Evolutionary conservation across 2,329 filamentous ascomycete species (phyloP).

Genomic region (Thielaviopsis musarum): DNA sequence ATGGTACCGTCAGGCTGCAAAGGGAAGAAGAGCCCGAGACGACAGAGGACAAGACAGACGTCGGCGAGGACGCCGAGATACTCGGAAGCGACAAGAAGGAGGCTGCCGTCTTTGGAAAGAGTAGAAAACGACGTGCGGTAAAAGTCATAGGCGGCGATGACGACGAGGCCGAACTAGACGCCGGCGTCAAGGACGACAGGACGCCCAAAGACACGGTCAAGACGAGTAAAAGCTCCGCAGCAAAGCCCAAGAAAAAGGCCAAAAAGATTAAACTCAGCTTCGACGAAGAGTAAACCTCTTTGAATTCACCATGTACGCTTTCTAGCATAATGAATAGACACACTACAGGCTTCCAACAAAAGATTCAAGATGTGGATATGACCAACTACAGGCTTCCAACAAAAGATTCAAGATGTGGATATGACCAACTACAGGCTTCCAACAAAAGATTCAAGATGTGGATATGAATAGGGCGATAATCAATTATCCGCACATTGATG

Average conservation of each 20-base stretch:
- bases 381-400: too few species aligned
- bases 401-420: too few species aligned
- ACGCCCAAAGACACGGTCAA: constrained; percentile 18
- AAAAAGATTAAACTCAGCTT: constrained; percentile 56
- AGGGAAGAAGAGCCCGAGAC: constrained; percentile 16
- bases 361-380: too few species aligned
- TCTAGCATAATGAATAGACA: too few species aligned
- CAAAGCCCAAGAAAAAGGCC: constrained; percentile 26
- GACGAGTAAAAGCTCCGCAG: too few species aligned
- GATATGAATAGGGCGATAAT: too few species aligned
- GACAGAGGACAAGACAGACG: constrained; percentile 16
- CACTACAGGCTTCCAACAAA: too few species aligned
- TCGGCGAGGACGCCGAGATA: not conserved
- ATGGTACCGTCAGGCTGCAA: constrained; percentile 22
- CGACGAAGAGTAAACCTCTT: constrained; percentile 34
- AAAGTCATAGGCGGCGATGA: constrained; percentile 28
- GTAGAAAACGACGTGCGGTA: constrained; percentile 39
- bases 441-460: too few species aligned
- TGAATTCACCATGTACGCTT: too few species aligned
- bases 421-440: too few species aligned
- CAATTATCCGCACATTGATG: too few species aligned
- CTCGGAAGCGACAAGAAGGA: constrained; percentile 19
- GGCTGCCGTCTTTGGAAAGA: constrained; percentile 25
- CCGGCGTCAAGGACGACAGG: constrained; percentile 13
- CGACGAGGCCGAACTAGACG: constrained; percentile 15